Evolutionary conservation across 352 stramenopile genomes (phyloP).

Genomic region (Elongisporangium anandrum): DNA sequence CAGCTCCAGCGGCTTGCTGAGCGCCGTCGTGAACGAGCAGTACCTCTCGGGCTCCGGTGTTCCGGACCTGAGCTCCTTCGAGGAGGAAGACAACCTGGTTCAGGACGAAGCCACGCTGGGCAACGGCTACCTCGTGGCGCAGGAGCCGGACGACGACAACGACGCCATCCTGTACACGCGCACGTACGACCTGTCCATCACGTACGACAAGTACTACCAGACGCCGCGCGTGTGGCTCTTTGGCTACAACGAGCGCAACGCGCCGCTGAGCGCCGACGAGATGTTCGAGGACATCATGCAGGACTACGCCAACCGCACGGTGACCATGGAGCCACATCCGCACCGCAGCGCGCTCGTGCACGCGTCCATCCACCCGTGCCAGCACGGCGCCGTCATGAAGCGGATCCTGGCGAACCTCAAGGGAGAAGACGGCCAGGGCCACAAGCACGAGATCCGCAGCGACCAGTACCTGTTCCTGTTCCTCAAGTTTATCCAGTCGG

Average conservation of each 20-base stretch:
- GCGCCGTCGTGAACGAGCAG: conserved; percentile 73
- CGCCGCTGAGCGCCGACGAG: conserved; percentile 87
- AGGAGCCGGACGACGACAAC: conserved; percentile 80
- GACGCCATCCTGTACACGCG: conserved; percentile 92
- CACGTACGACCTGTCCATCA: conserved; percentile 98
- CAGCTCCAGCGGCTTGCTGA: conserved; percentile 33
- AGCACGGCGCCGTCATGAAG: conserved; percentile 98
- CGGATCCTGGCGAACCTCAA: conserved; percentile 95
- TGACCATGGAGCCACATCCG: conserved; percentile 98
- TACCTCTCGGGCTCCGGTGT: conserved; percentile 24
- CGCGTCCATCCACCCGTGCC: conserved; percentile 97
- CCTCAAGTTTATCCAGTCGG: conserved; percentile 99
- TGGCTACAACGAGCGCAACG: conserved; percentile 91
- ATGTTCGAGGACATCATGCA: conserved; percentile 99
- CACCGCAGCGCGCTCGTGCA: conserved; percentile 88
- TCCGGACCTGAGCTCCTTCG: conserved; percentile 63
- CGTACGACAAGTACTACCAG: conserved; percentile 99
- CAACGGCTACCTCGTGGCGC: conserved; percentile 55
- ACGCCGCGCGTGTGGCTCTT: conserved; percentile 98
- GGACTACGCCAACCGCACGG: conserved; percentile 98
- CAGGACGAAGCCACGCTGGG: conserved; percentile 54
- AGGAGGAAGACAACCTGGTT: conserved; percentile 77
- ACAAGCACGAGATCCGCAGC: conserved; percentile 65
- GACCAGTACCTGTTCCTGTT: conserved; percentile 99
- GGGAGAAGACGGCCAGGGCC: conserved; percentile 21